Percentiles rank a stretch among this genome's conserved stretches.
Conservation (phyloP, 495 filamentous ascomycete genomes). For the Lasiosphaeria hispida region DNA sequence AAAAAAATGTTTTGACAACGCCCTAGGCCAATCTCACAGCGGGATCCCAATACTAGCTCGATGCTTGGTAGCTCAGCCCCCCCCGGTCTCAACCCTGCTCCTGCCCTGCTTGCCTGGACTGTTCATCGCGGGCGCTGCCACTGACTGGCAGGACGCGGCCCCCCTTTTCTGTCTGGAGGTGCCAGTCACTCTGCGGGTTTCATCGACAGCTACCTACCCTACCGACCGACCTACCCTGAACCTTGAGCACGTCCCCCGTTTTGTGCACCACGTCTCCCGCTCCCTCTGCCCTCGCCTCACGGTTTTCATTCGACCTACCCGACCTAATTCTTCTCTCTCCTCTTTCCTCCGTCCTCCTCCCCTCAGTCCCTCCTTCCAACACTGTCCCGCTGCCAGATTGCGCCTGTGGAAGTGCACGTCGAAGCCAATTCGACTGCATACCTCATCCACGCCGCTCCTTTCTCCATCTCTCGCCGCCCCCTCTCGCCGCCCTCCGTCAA, state of each 20-base stretch:
- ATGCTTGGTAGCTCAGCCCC: slow-evolving; percentile 12
- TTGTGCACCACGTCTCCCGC: neutral
- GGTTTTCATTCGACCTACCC: slow-evolving; percentile 20
- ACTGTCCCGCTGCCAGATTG: slow-evolving; percentile 15
- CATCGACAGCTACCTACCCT: slow-evolving; percentile 21
- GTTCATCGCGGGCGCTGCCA: slow-evolving; percentile 19
- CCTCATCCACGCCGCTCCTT: slow-evolving; percentile 17
- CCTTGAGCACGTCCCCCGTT: slow-evolving; percentile 18
- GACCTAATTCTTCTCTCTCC: slow-evolving; percentile 12
- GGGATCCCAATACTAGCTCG: slow-evolving; percentile 1
- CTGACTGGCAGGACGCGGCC: slow-evolving; percentile 15
- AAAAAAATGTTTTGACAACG: slow-evolving; percentile 7
- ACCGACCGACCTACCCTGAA: neutral
- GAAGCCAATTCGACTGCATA: slow-evolving; percentile 25
- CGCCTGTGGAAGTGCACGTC: slow-evolving; percentile 26
- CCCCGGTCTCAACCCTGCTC: slow-evolving; percentile 20
- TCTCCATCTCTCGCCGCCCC: slow-evolving; percentile 2
- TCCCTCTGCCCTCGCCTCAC: slow-evolving; percentile 1
- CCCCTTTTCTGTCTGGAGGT: slow-evolving; percentile 20
- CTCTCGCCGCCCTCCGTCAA: slow-evolving; percentile 9
- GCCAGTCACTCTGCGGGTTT: slow-evolving; percentile 14
- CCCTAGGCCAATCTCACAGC: slow-evolving; percentile 14
- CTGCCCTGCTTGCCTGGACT: slow-evolving; percentile 12
- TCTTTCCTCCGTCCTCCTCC: slow-evolving; percentile 18
- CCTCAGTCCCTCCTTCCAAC: slow-evolving; percentile 26